Base-by-base conservation (phyloP, 2,329 filamentous ascomycete species). In the Incumbomyces delicatus region DNA sequence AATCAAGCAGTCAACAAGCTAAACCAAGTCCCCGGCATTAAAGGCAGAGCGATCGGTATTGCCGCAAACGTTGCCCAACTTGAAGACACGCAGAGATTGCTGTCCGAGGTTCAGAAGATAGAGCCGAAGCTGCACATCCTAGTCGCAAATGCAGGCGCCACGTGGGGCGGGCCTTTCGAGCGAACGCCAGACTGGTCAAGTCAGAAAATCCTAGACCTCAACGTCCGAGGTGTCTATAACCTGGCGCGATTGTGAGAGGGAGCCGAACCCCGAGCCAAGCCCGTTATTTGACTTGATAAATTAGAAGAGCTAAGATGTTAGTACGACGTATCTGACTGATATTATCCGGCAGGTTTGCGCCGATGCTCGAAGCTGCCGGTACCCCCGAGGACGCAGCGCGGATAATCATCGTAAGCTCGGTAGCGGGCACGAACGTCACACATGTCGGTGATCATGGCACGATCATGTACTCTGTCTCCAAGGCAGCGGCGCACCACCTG, bases 401-500 rank as follows among this genome's bases (percentile, higher is more conserved):
- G 44, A 60, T 67, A 32, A 63, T 67, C 42, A 60, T 67, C 41
- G 61, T 64, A 13, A 60, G 58, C 38, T 65, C 62, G 2, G 60
- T 54, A 6, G 63, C 62, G 2, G 65, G 63, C n/a, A 56, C 58
- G 2, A 63, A 58, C n/a, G 63, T 66, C 3, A 57, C 61, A 0
- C 61, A 64, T 43, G 57, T 63, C 2, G 64, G 64, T 16, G 60
- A 65, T 10, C 56, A 64, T 34, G 63, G 63, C 16, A 65, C 63
- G 2, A 63, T 65, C 41, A 63, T 64, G 58, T 87, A 87, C 70
- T 83, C 82, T 14, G 82, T 77, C 5, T 79, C 74, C 63, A 88
- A 87, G 71, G 84, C 82, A 55, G 80, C 83, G 20, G 80, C 87
- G 49, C 83, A 86, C 63, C 81, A 81, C 12, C 84, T 87, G 64